A percentile compares a stretch with the other conserved stretches of the same genome.
These are phyloP conservation scores for Mycena filopes DNA, from an alignment of 768 basidiomycete genomes.

Conservation along the genomic window DNA sequence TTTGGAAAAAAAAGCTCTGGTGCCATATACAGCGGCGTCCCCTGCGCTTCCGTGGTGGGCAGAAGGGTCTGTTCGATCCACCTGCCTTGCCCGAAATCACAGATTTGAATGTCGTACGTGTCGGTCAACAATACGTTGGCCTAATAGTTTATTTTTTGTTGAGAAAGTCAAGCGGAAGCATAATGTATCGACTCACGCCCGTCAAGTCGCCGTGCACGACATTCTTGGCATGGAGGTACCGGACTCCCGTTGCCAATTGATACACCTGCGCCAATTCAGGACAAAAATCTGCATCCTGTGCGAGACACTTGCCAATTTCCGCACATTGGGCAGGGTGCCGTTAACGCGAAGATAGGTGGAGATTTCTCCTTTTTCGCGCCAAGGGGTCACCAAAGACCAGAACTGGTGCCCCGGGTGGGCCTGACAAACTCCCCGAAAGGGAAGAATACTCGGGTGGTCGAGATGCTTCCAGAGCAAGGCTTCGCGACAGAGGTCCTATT, in stretches of 20 bases:
- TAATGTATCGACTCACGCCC: background rate
- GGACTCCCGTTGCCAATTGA: background rate
- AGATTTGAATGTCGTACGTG: background rate
- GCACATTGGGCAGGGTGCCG: background rate
- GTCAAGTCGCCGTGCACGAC: slow-evolving; percentile 1
- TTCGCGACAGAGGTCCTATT: background rate
- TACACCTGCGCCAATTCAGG: background rate
- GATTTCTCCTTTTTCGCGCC: background rate
- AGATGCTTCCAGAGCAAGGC: slow-evolving; percentile 1
- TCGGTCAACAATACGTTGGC: background rate
- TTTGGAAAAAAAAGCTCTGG: background rate
- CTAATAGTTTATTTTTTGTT: too few species aligned
- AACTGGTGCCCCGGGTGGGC: background rate
- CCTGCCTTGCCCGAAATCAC: background rate
- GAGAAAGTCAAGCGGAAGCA: too few species aligned
- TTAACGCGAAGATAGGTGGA: background rate
- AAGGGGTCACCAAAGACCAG: background rate
- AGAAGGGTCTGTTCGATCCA: background rate
- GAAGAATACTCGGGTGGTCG: background rate
- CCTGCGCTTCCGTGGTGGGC: background rate
- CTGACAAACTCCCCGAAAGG: background rate
- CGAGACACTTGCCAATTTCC: background rate
- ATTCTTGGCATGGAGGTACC: background rate
- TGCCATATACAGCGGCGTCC: background rate
- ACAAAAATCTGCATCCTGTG: background rate